Conservation (phyloP, 805 yeast genomes). For the Wickerhamiella siamensis region DNA sequence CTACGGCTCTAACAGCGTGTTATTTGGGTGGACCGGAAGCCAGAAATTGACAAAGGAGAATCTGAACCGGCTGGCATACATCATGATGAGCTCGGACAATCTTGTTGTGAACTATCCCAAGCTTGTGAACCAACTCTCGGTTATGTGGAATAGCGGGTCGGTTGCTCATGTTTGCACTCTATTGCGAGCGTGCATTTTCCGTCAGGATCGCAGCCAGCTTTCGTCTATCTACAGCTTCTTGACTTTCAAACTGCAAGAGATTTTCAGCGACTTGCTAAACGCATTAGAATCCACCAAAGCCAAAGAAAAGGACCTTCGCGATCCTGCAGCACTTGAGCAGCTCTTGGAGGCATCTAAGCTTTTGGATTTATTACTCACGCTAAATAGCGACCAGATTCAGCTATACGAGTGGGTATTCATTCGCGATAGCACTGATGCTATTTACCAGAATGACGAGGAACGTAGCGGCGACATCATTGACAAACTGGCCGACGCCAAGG, state of each 20-base stretch:
- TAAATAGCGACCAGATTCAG: constrained; percentile 66
- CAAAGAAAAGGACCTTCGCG: constrained; percentile 8
- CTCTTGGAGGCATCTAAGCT: constrained; percentile 46
- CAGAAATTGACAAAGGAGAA: constrained; percentile 43
- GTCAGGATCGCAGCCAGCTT: constrained; percentile 49
- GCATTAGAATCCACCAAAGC: constrained; percentile 11
- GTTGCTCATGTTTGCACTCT: constrained; percentile 35
- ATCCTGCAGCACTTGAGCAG: constrained; percentile 4
- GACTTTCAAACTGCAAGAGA: constrained; percentile 42
- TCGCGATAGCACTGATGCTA: constrained; percentile 48
- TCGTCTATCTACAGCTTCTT: constrained; percentile 56
- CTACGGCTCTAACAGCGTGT: constrained; percentile 39
- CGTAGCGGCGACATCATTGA: constrained; percentile 33
- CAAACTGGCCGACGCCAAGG: constrained; percentile 24
- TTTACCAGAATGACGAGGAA: constrained; percentile 26
- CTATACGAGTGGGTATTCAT: constrained; percentile 76
- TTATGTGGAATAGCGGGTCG: constrained; percentile 32
- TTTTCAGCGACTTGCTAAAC: constrained; percentile 31
- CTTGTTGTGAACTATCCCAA: constrained; percentile 11
- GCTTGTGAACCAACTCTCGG: constrained; percentile 15
- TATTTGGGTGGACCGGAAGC: constrained; percentile 59
- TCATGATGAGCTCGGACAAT: constrained; percentile 46
- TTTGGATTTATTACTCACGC: constrained; percentile 54
- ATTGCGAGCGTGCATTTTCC: constrained; percentile 50
- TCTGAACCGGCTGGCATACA: constrained; percentile 47